Base-by-base conservation (phyloP, 257 asterid genomes). In the Vinca minor region DNA sequence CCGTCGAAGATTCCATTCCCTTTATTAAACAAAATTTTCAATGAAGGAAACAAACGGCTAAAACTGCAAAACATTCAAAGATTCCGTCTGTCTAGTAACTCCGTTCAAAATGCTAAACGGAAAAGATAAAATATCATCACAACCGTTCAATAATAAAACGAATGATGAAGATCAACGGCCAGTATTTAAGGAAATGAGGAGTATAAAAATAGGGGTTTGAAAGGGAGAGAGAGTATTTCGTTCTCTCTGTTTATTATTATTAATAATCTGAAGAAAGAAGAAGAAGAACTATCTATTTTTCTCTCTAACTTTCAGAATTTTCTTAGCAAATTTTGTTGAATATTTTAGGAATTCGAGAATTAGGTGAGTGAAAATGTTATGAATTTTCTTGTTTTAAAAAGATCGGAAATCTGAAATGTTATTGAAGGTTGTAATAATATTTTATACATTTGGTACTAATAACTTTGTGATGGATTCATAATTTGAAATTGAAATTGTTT, bases 141-240 rank as follows among this genome's bases (percentile, higher is more conserved):
- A 10, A 10, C 49, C 26, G 34, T 34, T 12, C 41, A 38, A 56
- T 54, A 11, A 9, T 34, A 10, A 35, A 26, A 34, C 23, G 15
- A 20, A 0, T 14, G 8, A 4, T 25, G 53, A 49, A 34, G 35
- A 44, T 67, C 47, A 29, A 59, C 7, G 55, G 38, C 23, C 13
- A 23, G 63, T 80, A 78, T 79, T n/a, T 44, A 47, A 66, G 63
- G 36, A 17, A 60, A 56, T 41, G 17, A 50, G 26, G 70, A 47
- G 84, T 83, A 81, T 82, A 85, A 83, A 79, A 73, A 57, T 73
- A 81, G 78, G 78, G 83, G 81, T 54, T 77, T 61, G 71, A 76
- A 76, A 65, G 86, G 72, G 62, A 68, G 72, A 61, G 83, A 76
- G 83, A 66, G 65, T 62, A 72, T 77, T 77, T 80, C 80, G 77